These are phyloP conservation scores for Phytophthora pini DNA, from an alignment of 352 stramenopile species.

Conservation along the genomic window DNA sequence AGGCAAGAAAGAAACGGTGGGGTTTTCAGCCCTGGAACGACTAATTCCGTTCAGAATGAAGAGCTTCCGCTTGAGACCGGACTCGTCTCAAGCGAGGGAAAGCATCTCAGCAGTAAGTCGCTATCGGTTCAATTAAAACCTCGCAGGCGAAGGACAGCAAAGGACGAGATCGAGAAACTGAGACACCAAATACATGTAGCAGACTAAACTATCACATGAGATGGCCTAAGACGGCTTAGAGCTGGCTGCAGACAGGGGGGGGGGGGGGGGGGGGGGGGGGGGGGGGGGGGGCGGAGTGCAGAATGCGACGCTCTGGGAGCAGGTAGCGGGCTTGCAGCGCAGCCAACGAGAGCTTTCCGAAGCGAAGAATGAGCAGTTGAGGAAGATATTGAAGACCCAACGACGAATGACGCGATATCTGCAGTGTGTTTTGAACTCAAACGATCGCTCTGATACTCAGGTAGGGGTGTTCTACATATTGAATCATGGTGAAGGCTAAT, in stretches of 20 bases:
- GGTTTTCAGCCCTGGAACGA: no score
- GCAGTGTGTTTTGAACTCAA: slow-evolving; percentile 20
- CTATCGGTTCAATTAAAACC: not conserved
- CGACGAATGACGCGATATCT: slow-evolving; percentile 34
- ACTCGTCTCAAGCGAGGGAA: no score
- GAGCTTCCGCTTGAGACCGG: not conserved
- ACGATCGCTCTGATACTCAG: not conserved
- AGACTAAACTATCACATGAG: not conserved
- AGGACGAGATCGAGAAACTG: slow-evolving; percentile 7
- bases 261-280: no score
- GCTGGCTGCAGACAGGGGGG: no score
- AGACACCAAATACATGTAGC: not conserved
- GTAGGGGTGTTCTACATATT: not conserved
- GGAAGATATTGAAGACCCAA: slow-evolving; percentile 39
- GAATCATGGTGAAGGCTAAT: no score
- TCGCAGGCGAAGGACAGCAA: not conserved
- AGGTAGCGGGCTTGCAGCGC: no score
- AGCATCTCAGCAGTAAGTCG: not conserved
- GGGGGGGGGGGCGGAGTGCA: no score
- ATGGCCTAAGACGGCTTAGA: not conserved
- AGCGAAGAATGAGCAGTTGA: slow-evolving; percentile 8
- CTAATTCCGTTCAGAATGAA: no score
- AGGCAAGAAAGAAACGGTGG: no score
- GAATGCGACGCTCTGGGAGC: no score
- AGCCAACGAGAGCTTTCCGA: no score